Conservation (phyloP, 2,329 filamentous ascomycete genomes). For the Xylaria sp. region DNA sequence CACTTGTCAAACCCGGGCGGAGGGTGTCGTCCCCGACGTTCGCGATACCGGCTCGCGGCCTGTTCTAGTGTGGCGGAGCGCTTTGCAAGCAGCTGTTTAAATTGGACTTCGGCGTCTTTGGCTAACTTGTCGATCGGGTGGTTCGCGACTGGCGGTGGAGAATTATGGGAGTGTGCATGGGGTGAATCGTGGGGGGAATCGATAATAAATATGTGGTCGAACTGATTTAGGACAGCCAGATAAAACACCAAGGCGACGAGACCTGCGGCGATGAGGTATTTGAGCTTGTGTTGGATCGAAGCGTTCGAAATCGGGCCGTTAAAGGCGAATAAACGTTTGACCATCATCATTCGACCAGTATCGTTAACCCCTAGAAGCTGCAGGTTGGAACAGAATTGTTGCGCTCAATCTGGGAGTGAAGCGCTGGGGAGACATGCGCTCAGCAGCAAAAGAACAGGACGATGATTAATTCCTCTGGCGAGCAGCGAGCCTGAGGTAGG, state of each 20-base stretch:
- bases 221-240: constrained; percentile 17
- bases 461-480: neutral
- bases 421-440: neutral
- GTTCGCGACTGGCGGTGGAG: constrained; percentile 24
- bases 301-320: constrained; percentile 20
- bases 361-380: too few species aligned
- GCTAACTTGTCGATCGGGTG: constrained; percentile 63
- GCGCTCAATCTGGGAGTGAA: too few species aligned
- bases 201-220: constrained; percentile 3
- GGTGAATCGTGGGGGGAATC: neutral
- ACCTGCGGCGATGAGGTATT: constrained; percentile 24
- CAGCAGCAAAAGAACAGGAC: neutral
- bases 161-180: neutral
- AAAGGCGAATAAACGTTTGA: constrained; percentile 19
- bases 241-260: constrained; percentile 26
- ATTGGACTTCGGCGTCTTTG: constrained; percentile 55
- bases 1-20: constrained; percentile 70
- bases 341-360: constrained; percentile 22
- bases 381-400: neutral
- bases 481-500: neutral
- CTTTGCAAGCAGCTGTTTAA: constrained; percentile 54
- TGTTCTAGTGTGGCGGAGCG: constrained; percentile 60
- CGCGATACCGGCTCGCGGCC: constrained; percentile 65
- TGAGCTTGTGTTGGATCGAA: constrained; percentile 26
- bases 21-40: constrained; percentile 66